Percentiles rank a stretch among this genome's conserved stretches.
Evolutionary conservation across 73 alveolate species (phyloP).

Genomic region (Tetrahymena malaccensis): DNA sequence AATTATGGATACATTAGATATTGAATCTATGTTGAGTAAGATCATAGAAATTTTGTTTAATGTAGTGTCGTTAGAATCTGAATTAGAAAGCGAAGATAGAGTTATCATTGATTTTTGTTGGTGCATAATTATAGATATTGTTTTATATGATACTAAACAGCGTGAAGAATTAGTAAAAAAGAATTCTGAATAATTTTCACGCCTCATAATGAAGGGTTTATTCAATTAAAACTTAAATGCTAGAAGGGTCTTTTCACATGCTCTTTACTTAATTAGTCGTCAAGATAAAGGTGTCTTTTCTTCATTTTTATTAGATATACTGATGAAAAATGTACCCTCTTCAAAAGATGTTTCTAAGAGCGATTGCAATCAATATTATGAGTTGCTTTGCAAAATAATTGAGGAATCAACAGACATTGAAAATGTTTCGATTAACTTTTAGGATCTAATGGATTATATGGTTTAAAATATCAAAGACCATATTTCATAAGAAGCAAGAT

Average conservation of each 20-base stretch:
- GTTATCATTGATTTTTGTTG: constrained; percentile 40
- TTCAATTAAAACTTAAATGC: constrained; percentile 19
- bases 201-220: constrained; percentile 13
- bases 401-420: constrained; percentile 18
- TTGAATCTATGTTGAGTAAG: neutral
- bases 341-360: constrained; percentile 1
- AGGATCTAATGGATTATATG: constrained; percentile 4
- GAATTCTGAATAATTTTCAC: neutral
- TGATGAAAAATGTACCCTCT: constrained; percentile 1
- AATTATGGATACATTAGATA: neutral
- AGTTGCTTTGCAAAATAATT: constrained; percentile 33
- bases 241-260: constrained; percentile 21
- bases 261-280: constrained; percentile 19
- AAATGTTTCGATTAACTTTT: constrained; percentile 10
- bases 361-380: constrained; percentile 34
- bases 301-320: neutral
- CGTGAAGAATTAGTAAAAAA: neutral
- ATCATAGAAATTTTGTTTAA: neutral
- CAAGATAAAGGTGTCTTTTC: constrained; percentile 5
- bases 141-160: constrained; percentile 4
- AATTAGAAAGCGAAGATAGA: constrained; percentile 49
- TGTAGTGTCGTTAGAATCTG: neutral
- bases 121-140: neutral
- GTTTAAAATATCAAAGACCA: constrained; percentile 9
- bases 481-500: constrained; percentile 20